Conservation (phyloP, 352 stramenopile genomes). For the Vaucheria bursata region DNA sequence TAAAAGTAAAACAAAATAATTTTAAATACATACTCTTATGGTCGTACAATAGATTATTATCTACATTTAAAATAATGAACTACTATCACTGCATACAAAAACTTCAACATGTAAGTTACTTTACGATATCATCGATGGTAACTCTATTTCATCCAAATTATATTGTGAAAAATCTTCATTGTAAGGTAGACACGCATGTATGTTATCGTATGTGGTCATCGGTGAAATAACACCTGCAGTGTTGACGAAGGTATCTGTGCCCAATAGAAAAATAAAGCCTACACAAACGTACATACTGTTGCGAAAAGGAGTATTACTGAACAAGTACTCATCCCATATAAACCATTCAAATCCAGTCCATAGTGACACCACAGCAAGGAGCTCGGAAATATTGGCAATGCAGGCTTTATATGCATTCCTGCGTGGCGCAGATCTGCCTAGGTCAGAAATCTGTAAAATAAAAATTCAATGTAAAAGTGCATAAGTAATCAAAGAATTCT, state of each 20-base stretch:
- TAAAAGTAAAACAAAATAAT: no score
- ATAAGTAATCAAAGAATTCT: no score
- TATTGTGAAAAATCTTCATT: neutral
- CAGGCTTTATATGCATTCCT: neutral
- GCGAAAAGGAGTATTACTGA: neutral
- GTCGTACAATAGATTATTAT: no score
- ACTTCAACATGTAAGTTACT: no score
- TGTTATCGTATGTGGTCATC: neutral
- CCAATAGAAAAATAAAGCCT: neutral
- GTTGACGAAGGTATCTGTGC: neutral
- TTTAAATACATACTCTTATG: no score
- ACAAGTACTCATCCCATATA: slow-evolving; percentile 2
- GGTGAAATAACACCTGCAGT: neutral
- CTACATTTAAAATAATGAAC: no score
- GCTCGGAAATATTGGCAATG: neutral
- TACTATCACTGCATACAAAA: no score
- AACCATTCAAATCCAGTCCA: slow-evolving; percentile 6
- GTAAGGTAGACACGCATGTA: neutral
- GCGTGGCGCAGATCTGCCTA: no score
- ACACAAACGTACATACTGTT: neutral
- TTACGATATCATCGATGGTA: no score
- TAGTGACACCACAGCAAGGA: neutral
- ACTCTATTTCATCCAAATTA: no score
- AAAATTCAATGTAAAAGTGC: no score
- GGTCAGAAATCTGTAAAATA: no score